Evolutionary conservation across 305 asterid genomes (phyloP), one percentile per base, ranked within the genome.

Genomic region (Fraxinus floribunda): DNA sequence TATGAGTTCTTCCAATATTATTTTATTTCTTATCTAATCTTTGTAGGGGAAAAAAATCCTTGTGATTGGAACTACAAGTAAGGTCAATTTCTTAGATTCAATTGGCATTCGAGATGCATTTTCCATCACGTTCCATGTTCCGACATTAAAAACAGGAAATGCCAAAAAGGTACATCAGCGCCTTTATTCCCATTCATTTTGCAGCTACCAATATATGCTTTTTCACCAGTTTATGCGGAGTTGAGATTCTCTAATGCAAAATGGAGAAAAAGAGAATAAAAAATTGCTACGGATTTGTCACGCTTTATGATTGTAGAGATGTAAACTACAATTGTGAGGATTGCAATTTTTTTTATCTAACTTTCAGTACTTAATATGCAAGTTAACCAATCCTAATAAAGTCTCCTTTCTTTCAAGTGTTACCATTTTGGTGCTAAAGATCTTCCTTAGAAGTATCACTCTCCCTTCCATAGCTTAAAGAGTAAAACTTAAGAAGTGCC

Each of bases 41-140:
- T 79, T 57, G 72, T 93, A 96, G 99, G 98, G 99, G 52, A 96
- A 94, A 84, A 96, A 92, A 39, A 78, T 96, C 46, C 97, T 93
- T 41, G 98, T 96, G 78, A 89, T 96, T 86, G 99, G 98, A 81
- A 93, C 99, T 72, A 94, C 99, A 57, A 96, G 98, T 81, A 97
- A 96, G 89, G 90, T 87, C 11, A 80, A 86, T 84, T 94, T 96
- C 91, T 89, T 96, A 87, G 97, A 90, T 36, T 91, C 94, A 75
- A 87, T 96, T 79, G 99, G 99, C 79, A 79, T 94, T 82, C 90
- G 92, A 62, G 95, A 91, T 90, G 86, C 95, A 81, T 96, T 96
- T 89, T 88, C 98, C 2, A 92, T 96, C 83, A 91, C 98, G 72
- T 93, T 88, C 89, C 84, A 94, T 76, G 97, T 96, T 85, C 98